Conservation (phyloP, 2,329 filamentous ascomycete species). For the Trichoderma brevicompactum region DNA sequence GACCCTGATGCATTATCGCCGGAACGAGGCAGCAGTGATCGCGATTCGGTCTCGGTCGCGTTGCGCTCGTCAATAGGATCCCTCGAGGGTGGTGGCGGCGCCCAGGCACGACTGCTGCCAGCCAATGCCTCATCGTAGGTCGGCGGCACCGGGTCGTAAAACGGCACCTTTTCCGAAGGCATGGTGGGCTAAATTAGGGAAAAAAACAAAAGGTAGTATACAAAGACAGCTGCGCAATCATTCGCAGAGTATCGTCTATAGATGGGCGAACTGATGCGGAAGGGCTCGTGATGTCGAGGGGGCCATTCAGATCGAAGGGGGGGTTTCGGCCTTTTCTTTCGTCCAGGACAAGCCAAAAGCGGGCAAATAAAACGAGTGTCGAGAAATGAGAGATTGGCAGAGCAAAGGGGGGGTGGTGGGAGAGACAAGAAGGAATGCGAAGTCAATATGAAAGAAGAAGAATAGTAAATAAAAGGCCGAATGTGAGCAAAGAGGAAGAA, state of each 20-base stretch:
- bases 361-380: slow-evolving; percentile 24
- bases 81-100: slow-evolving; percentile 37
- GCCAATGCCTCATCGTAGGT: slow-evolving; percentile 51
- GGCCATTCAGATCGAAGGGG: slow-evolving; percentile 26
- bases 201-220: neutral
- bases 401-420: neutral
- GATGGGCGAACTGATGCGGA: neutral
- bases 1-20: slow-evolving; percentile 45
- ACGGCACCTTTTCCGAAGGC: slow-evolving; percentile 47
- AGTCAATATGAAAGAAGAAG: neutral
- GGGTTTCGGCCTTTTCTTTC: neutral
- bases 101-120: slow-evolving; percentile 34
- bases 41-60: slow-evolving; percentile 74
- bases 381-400: slow-evolving; percentile 10
- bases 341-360: neutral
- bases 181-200: slow-evolving; percentile 34
- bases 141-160: slow-evolving; percentile 50
- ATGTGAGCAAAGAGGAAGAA: neutral
- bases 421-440: neutral
- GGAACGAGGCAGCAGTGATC: slow-evolving; percentile 70
- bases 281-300: slow-evolving; percentile 23
- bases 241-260: slow-evolving; percentile 12
- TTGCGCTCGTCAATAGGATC: slow-evolving; percentile 58
- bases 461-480: too few relatives aligned
- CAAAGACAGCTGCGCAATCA: slow-evolving; percentile 16